Base-by-base conservation (phyloP, 1,284 basidiomycete genomes). In the Porodaedalea pini region DNA sequence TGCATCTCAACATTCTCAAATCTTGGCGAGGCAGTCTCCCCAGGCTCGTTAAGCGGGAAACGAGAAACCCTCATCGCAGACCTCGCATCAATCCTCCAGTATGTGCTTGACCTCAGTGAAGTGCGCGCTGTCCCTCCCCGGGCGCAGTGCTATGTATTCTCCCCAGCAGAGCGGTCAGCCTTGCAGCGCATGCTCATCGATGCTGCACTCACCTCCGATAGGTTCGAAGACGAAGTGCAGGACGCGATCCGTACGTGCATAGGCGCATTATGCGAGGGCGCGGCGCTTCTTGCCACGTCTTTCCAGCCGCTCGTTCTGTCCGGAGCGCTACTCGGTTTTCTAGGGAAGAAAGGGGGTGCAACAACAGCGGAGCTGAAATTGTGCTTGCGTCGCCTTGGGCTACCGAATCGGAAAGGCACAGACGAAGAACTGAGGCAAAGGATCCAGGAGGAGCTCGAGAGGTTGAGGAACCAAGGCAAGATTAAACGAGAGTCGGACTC, bases 141-240 rank as follows among this genome's bases (percentile, higher is more conserved):
- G 1, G 68, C 68, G 10, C 78, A 80, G 57, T 77, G 77, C 60
- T 79, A 79, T 60, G 71, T 78, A 10, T 79, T 75, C 69, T 75
- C 75, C 1, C 57, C 67, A 1, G 64, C 57, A 6, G 77, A 80
- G 64, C 70, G 72, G 31, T 53, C 64, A 8, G 66, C 71, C 4
- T 62, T 80, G 27, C 75, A 78, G 59, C 63, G 67, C 2, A 72
- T 74, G 49, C 68, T 80, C 37, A 72, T 78, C 43, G 65, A 75
- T 36, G 64, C 70, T 17, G 77, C 78, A 7, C 67, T 80, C 5
- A 68, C 67, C 2, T 66, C 71, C 10, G 61, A 66, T n/a, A 62
- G 66, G 15, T 62, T 63, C 19, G 62, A 62, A 11, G 66, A 67
- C 2, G 75, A 77, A 8, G 19, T 41, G 5, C 54, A 59, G 23